phyloP scores from a whole-genome alignment of 2,329 filamentous ascomycete species.

The Biscogniauxia mediterranea region DNA sequence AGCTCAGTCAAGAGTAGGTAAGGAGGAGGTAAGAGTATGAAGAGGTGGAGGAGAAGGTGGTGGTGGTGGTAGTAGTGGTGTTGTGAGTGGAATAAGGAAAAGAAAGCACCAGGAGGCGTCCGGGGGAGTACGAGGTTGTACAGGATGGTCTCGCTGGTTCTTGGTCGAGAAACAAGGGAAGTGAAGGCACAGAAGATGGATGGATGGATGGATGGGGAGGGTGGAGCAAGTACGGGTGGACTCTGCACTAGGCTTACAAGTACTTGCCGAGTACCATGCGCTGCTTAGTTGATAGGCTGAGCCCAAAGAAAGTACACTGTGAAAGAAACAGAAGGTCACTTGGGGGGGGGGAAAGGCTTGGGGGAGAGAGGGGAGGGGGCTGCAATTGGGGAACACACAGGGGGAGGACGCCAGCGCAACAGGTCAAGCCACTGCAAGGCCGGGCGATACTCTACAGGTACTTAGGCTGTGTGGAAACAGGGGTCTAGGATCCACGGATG shows the following conservation, averaged over 20 bases:
- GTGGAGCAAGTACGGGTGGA: conserved; percentile 17
- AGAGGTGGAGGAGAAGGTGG: too few relatives aligned
- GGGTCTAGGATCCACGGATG: conserved; percentile 24
- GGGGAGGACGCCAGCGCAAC: not conserved
- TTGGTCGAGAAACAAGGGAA: conserved; percentile 31
- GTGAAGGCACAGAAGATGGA: conserved; percentile 14
- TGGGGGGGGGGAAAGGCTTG: not conserved
- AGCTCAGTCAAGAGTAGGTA: too few relatives aligned
- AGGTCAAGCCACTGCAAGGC: conserved; percentile 7
- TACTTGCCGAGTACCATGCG: conserved; percentile 12
- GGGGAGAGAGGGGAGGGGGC: too few relatives aligned
- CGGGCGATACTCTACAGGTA: conserved; percentile 10
- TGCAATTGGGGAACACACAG: not conserved
- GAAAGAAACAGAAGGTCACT: not conserved
- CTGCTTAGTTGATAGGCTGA: conserved; percentile 2
- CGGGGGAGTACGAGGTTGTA: conserved; percentile 29
- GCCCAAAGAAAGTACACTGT: not conserved
- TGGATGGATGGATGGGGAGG: conserved; percentile 11
- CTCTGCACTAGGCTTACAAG: conserved; percentile 16
- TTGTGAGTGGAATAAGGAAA: not conserved
- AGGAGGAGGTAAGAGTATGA: too few relatives aligned
- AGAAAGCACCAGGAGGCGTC: conserved; percentile 1
- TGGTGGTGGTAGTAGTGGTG: not conserved
- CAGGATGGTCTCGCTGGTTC: conserved; percentile 25
- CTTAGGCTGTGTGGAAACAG: conserved; percentile 20